These are phyloP conservation scores for Paecilomyces fulvus DNA, from an alignment of 2,329 filamentous ascomycete genomes.

Conservation along the genomic window DNA sequence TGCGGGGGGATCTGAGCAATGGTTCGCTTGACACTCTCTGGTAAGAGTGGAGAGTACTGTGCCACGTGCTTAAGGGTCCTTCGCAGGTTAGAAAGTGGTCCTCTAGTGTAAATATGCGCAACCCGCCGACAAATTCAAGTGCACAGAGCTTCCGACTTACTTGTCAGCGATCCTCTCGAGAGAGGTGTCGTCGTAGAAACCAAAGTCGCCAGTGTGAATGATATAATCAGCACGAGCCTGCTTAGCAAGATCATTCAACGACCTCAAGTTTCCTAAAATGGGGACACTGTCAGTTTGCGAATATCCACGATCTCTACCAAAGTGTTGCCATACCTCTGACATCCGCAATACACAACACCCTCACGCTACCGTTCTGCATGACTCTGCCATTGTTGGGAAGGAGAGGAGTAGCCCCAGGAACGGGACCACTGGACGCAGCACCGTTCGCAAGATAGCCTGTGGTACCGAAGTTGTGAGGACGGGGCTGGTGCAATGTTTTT, in stretches of 20 bases:
- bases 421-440: conserved; percentile 30
- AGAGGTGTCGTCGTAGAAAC: conserved; percentile 95
- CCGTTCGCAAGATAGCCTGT: conserved; percentile 41
- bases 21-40: conserved; percentile 61
- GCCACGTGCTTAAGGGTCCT: conserved; percentile 97
- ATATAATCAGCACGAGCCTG: conserved; percentile 94
- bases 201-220: conserved; percentile 97
- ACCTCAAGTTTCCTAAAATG: conserved; percentile 74
- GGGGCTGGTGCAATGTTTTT: conserved; percentile 24
- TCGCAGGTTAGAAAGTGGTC: conserved; percentile 9
- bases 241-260: conserved; percentile 91
- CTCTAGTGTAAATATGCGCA: conserved; percentile 3
- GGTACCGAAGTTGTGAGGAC: conserved; percentile 34
- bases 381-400: conserved; percentile 43
- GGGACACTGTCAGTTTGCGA: neutral
- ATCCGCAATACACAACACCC: conserved; percentile 43
- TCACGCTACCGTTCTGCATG: conserved; percentile 39
- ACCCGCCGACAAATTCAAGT: neutral
- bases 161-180: conserved; percentile 97
- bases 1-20: conserved; percentile 61
- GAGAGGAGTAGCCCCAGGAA: conserved; percentile 39
- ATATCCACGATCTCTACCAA: neutral
- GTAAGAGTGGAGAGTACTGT: conserved; percentile 91
- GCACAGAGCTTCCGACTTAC: conserved; percentile 44
- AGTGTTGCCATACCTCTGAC: conserved; percentile 36